Percentiles rank a stretch among this genome's conserved stretches.
These are phyloP conservation scores for Wickerhamomyces queroliae DNA, from an alignment of 805 yeast genomes.

Conservation along the genomic window DNA sequence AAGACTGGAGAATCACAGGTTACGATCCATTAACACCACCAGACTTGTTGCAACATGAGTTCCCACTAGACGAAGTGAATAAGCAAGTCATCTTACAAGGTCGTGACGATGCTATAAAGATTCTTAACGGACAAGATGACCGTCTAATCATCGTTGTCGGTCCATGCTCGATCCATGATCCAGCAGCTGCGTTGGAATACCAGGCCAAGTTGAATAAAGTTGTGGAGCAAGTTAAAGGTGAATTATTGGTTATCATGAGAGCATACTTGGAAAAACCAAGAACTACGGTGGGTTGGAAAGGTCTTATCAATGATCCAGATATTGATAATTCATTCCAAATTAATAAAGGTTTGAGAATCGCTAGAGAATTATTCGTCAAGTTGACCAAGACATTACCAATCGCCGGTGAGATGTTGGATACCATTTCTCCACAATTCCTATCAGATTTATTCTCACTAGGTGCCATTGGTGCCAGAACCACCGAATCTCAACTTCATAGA, in stretches of 20 bases:
- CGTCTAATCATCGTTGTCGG: constrained; percentile 87
- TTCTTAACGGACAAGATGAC: constrained; percentile 80
- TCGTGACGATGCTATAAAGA: constrained; percentile 66
- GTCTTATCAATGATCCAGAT: constrained; percentile 95
- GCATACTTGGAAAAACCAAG: constrained; percentile 98
- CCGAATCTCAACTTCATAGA: constrained; percentile 96
- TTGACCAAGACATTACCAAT: constrained; percentile 84
- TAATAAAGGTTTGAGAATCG: constrained; percentile 87
- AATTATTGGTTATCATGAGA: constrained; percentile 87
- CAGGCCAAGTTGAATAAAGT: constrained; percentile 57
- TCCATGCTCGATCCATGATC: constrained; percentile 96
- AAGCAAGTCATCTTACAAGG: constrained; percentile 65
- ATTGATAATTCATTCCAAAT: constrained; percentile 89
- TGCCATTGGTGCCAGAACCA: constrained; percentile 98
- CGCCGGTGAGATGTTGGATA: constrained; percentile 97
- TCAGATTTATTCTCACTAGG: constrained; percentile 93
- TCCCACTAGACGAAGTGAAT: constrained; percentile 57
- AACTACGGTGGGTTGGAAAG: constrained; percentile 99
- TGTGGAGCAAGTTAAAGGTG: constrained; percentile 60
- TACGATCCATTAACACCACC: constrained; percentile 97
- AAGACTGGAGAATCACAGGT: constrained; percentile 77
- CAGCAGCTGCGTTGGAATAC: constrained; percentile 87
- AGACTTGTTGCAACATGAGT: constrained; percentile 82
- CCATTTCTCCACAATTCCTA: constrained; percentile 93
- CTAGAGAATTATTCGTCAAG: constrained; percentile 81